Evolutionary conservation across 148 eudicot genomes (phyloP).

Genomic region (Persicaria maculosa): DNA sequence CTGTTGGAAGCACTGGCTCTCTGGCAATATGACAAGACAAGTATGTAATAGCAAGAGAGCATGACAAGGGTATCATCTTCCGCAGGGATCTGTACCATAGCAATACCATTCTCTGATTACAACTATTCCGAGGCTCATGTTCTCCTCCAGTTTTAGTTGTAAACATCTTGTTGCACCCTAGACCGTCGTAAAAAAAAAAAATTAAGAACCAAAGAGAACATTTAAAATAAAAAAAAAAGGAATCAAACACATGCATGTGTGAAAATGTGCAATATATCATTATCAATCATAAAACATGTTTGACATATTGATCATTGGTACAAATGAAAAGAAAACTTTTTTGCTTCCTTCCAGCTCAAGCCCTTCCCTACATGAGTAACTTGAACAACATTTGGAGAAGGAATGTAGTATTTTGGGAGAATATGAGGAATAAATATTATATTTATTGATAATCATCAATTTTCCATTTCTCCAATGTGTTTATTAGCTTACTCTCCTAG

Average conservation of each 20-base stretch:
- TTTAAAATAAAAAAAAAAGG: background rate
- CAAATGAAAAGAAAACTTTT: no score
- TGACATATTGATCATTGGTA: no score
- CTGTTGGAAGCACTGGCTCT: conserved; percentile 70
- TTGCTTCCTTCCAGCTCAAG: no score
- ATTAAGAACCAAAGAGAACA: background rate
- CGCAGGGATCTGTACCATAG: conserved; percentile 68
- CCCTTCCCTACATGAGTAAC: no score
- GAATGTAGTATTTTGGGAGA: background rate
- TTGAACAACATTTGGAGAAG: no score
- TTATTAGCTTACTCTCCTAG: background rate
- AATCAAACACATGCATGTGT: no score
- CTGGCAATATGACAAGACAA: conserved; percentile 74
- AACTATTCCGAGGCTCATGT: conserved; percentile 54
- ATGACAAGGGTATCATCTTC: conserved; percentile 48
- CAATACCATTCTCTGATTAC: conserved; percentile 48
- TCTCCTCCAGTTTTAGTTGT: conserved; percentile 17
- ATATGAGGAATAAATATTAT: background rate
- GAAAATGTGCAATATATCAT: no score
- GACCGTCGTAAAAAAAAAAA: conserved; percentile 6
- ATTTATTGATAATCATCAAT: no score
- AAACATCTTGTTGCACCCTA: conserved; percentile 30
- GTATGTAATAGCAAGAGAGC: conserved; percentile 57
- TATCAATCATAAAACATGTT: no score
- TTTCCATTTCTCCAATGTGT: no score